These are phyloP conservation scores for Waitea zeae DNA, from an alignment of 1,284 basidiomycete species.

Conservation along the genomic window DNA sequence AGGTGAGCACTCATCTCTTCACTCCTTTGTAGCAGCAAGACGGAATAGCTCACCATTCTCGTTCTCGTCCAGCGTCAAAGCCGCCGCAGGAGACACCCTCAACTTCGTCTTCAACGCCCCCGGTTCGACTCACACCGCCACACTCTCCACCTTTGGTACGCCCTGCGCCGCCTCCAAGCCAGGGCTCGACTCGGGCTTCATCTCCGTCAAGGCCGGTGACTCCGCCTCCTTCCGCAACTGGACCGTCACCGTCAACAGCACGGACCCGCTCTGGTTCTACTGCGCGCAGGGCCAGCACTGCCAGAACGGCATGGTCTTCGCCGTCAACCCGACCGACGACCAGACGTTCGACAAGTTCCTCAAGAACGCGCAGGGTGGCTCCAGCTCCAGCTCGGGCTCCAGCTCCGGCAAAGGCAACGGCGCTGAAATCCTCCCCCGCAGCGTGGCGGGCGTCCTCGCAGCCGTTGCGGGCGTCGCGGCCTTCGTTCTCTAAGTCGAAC, in stretches of 20 bases:
- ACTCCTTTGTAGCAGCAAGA: no score
- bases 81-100: conserved; percentile 31
- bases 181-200: conserved; percentile 27
- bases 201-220: conserved; percentile 12
- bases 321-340: conserved; percentile 19
- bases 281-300: conserved; percentile 16
- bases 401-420: conserved; percentile 10
- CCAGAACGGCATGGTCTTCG: conserved; percentile 21
- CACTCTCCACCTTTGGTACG: conserved; percentile 36
- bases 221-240: conserved; percentile 15
- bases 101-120: conserved; percentile 11
- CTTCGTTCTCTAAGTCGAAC: conserved; percentile 16
- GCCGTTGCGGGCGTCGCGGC: conserved; percentile 18
- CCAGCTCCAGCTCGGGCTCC: conserved; percentile 7
- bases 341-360: no score
- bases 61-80: conserved; percentile 30
- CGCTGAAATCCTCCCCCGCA: no score
- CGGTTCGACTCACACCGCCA: conserved; percentile 18
- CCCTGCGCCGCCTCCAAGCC: conserved; percentile 19
- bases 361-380: no score
- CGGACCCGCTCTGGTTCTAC: conserved; percentile 22
- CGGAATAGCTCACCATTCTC: no score
- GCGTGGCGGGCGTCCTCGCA: conserved; percentile 15
- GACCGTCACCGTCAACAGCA: conserved; percentile 19
- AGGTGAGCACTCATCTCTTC: no score